These are phyloP conservation scores for Peniophora sp. DNA, from an alignment of 1,284 basidiomycete genomes.

Conservation along the genomic window DNA sequence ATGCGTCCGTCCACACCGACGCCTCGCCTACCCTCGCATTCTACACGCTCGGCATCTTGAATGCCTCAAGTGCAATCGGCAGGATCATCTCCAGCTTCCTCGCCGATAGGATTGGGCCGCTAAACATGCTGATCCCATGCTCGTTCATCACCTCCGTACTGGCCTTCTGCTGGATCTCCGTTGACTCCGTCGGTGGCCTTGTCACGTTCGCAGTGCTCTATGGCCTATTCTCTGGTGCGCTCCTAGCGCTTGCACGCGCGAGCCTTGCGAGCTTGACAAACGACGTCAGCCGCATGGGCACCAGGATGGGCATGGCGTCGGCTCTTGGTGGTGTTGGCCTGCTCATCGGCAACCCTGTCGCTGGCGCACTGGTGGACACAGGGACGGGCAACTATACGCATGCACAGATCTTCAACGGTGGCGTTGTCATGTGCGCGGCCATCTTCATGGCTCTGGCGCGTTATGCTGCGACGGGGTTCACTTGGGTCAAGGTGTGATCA, in stretches of 20 bases:
- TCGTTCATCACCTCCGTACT: slow-evolving; percentile 11
- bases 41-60: slow-evolving; percentile 18
- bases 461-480: slow-evolving; percentile 1
- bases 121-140: slow-evolving; percentile 19
- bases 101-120: slow-evolving; percentile 18
- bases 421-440: not conserved
- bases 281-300: slow-evolving; percentile 7
- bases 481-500: no score
- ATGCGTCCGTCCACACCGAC: slow-evolving; percentile 3
- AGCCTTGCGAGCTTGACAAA: slow-evolving; percentile 3
- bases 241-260: slow-evolving; percentile 8
- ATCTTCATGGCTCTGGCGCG: slow-evolving; percentile 3
- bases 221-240: slow-evolving; percentile 13
- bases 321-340: slow-evolving; percentile 6
- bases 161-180: slow-evolving; percentile 2
- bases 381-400: slow-evolving; percentile 5
- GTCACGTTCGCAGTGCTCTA: slow-evolving; percentile 11
- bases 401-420: slow-evolving; percentile 7
- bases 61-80: slow-evolving; percentile 18
- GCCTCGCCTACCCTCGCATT: slow-evolving; percentile 9
- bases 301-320: slow-evolving; percentile 10
- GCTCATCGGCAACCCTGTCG: slow-evolving; percentile 8
- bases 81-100: slow-evolving; percentile 19
- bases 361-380: slow-evolving; percentile 8
- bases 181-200: slow-evolving; percentile 1